Percentiles rank a stretch among this genome's conserved stretches.
Evolutionary conservation across 306 rosid species (phyloP).

Genomic region (Lablab purpureus): DNA sequence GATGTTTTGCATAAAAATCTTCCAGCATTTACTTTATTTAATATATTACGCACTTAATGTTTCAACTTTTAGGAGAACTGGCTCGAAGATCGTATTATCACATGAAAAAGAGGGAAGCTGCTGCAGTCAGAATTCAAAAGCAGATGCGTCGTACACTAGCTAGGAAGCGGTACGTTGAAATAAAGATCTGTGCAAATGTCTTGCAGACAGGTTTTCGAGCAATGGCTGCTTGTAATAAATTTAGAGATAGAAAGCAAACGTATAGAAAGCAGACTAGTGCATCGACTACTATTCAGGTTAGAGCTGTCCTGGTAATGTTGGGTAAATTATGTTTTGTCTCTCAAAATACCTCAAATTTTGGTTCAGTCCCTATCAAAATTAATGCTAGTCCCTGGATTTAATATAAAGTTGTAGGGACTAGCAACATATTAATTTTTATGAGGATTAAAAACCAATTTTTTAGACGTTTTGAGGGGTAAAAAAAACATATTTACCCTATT

Average conservation of each 20-base stretch:
- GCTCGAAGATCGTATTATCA: conserved; percentile 61
- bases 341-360: background rate
- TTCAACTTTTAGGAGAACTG: conserved; percentile 68
- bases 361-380: background rate
- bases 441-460: background rate
- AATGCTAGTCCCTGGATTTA: background rate
- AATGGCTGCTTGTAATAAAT: conserved; percentile 58
- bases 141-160: conserved; percentile 59
- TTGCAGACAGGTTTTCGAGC: conserved; percentile 73
- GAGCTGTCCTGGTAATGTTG: conserved; percentile 38
- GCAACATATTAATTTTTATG: background rate
- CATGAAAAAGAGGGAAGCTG: conserved; percentile 61
- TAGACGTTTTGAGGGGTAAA: background rate
- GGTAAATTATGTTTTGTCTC: background rate
- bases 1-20: conserved; percentile 33
- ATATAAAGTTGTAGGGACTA: background rate
- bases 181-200: conserved; percentile 52
- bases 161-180: conserved; percentile 56
- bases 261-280: conserved; percentile 54
- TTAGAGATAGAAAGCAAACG: conserved; percentile 57
- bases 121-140: conserved; percentile 75
- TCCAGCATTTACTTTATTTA: conserved; percentile 19
- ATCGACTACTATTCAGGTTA: conserved; percentile 67
- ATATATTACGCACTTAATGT: conserved; percentile 38
- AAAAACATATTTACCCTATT: background rate